Evolutionary conservation across 2,329 filamentous ascomycete species (phyloP).

Genomic region (Xylaria sp.): DNA sequence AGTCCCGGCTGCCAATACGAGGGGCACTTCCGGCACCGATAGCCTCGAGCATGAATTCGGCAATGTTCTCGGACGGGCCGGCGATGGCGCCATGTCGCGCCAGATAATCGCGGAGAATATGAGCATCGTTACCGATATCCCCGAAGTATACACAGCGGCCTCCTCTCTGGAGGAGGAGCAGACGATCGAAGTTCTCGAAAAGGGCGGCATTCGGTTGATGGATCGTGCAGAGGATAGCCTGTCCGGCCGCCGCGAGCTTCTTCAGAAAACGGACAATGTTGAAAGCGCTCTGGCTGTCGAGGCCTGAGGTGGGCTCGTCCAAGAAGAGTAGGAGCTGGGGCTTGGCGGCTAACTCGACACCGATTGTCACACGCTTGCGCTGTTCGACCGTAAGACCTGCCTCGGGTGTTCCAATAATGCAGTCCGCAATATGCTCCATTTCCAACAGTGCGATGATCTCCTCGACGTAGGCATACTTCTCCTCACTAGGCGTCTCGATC

Average conservation of each 20-base stretch:
- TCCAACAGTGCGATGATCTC: conserved; percentile 62
- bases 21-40: conserved; percentile 75
- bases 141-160: conserved; percentile 86
- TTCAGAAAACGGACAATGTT: conserved; percentile 79
- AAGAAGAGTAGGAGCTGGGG: conserved; percentile 76
- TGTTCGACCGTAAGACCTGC: conserved; percentile 71
- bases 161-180: conserved; percentile 76
- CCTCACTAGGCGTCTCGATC: conserved; percentile 53
- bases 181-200: conserved; percentile 85
- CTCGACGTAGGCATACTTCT: conserved; percentile 63
- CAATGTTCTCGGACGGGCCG: conserved; percentile 58
- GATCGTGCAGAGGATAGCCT: conserved; percentile 88
- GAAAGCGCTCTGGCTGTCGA: conserved; percentile 73
- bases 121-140: conserved; percentile 76
- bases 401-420: conserved; percentile 61
- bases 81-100: conserved; percentile 62
- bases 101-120: conserved; percentile 67
- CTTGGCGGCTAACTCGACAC: conserved; percentile 85
- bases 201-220: conserved; percentile 86
- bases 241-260: conserved; percentile 76
- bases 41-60: conserved; percentile 85
- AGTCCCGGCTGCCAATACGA: conserved; percentile 74
- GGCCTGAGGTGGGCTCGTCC: conserved; percentile 77
- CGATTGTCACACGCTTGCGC: conserved; percentile 82
- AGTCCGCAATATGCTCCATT: conserved; percentile 62